A percentile compares a stretch with the other conserved stretches of the same genome.
These are phyloP conservation scores for Trichosporon sp. DNA, from an alignment of 1,284 basidiomycete genomes.

Conservation along the genomic window DNA sequence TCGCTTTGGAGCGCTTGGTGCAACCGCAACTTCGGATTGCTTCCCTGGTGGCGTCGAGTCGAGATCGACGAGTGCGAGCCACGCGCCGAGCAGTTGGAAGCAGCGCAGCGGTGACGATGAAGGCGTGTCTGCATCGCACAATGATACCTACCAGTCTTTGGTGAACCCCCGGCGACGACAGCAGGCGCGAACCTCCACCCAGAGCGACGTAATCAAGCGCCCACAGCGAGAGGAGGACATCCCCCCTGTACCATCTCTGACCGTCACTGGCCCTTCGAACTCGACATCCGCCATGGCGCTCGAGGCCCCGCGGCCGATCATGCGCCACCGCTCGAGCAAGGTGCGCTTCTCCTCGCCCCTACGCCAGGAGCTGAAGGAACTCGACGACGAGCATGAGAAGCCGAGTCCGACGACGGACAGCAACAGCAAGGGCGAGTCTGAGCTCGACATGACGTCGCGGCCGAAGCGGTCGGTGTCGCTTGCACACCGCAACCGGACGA, in stretches of 20 bases:
- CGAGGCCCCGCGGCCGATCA: background rate
- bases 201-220: background rate
- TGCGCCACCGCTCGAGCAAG: constrained; percentile 5
- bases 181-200: background rate
- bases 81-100: background rate
- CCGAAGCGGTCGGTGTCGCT: background rate
- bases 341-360: constrained; percentile 7
- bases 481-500: background rate
- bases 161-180: background rate
- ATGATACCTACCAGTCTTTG: background rate
- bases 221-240: background rate
- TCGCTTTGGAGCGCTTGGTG: background rate
- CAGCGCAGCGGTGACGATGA: background rate
- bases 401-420: background rate
- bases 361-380: background rate
- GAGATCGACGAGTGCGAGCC: background rate
- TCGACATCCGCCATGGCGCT: background rate
- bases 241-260: background rate
- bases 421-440: background rate
- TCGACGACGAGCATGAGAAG: background rate
- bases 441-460: background rate
- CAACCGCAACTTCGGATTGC: background rate
- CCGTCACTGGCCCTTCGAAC: background rate
- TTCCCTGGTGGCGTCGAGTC: background rate
- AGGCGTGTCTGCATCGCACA: background rate